Conservation (phyloP, 257 asterid genomes). For the Solanum microdontum region DNA sequence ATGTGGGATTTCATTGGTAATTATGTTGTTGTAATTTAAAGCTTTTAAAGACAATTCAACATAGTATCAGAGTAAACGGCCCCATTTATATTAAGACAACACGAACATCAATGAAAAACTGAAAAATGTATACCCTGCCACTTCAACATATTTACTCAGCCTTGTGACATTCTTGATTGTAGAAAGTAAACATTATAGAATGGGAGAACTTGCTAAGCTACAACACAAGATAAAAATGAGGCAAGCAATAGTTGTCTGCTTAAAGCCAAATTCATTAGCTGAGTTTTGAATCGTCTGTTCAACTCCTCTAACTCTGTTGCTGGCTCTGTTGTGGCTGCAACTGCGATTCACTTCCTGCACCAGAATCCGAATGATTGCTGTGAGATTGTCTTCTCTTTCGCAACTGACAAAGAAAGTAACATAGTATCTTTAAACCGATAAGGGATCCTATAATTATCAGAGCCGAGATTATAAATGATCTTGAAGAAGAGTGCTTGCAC, state of each 20-base stretch:
- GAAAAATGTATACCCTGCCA: not conserved
- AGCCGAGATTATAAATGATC: constrained; percentile 29
- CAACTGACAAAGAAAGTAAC: constrained; percentile 14
- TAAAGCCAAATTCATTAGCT: not conserved
- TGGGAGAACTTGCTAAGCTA: not conserved
- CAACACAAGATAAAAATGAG: not conserved
- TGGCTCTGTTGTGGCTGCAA: not conserved
- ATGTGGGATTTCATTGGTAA: not conserved
- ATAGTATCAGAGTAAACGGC: not conserved
- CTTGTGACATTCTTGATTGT: not conserved
- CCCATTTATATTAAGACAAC: not conserved
- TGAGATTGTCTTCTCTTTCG: not conserved
- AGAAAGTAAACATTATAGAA: not conserved
- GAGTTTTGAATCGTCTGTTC: not conserved
- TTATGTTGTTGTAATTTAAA: not conserved
- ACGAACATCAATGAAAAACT: not conserved
- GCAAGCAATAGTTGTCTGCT: not conserved
- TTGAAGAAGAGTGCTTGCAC: constrained; percentile 31
- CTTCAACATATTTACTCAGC: not conserved
- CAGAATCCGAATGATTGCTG: not conserved
- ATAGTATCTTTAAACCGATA: constrained; percentile 21
- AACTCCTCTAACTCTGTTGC: not conserved
- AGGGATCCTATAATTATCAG: constrained; percentile 28
- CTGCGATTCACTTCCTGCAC: constrained; percentile 1
- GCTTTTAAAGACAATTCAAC: not conserved